These are phyloP conservation scores for Wallemia hederae DNA, from an alignment of 1,284 basidiomycete species.

Conservation along the genomic window DNA sequence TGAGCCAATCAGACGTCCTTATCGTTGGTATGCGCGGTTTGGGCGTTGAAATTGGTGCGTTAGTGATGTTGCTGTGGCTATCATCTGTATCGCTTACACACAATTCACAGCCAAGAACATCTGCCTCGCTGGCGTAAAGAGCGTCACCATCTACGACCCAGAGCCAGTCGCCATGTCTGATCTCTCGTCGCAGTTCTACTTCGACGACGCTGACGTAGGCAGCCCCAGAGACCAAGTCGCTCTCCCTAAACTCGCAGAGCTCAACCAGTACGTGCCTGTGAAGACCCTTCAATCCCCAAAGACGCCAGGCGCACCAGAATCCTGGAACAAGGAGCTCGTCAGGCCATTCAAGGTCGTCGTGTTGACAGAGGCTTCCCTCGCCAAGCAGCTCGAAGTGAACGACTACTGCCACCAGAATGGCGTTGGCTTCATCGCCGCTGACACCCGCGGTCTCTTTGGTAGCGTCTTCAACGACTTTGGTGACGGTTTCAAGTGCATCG, in stretches of 20 bases:
- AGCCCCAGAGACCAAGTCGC: slow-evolving; percentile 63
- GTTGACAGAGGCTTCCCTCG: slow-evolving; percentile 42
- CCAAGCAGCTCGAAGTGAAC: slow-evolving; percentile 78
- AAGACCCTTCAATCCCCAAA: slow-evolving; percentile 25
- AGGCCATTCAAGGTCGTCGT: slow-evolving; percentile 40
- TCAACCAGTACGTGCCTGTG: slow-evolving; percentile 90
- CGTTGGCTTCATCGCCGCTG: slow-evolving; percentile 72
- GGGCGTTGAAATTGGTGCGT: slow-evolving; percentile 76
- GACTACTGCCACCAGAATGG: slow-evolving; percentile 69
- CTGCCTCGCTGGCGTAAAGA: slow-evolving; percentile 86
- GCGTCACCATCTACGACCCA: slow-evolving; percentile 85
- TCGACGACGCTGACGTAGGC: slow-evolving; percentile 62
- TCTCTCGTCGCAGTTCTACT: slow-evolving; percentile 86
- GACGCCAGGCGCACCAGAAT: neutral
- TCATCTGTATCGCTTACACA: slow-evolving; percentile 2
- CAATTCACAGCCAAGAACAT: slow-evolving; percentile 68
- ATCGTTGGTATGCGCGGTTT: slow-evolving; percentile 78
- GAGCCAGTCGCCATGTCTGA: slow-evolving; percentile 60
- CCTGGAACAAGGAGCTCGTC: neutral
- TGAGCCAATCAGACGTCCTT: slow-evolving; percentile 87
- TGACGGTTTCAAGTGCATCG: slow-evolving; percentile 70
- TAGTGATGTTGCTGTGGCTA: neutral
- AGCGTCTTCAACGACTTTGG: slow-evolving; percentile 95
- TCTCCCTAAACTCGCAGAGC: slow-evolving; percentile 64
- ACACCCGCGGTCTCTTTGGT: slow-evolving; percentile 86